Base-by-base conservation (phyloP, 257 asterid species). In the Solanum sejunctum region DNA sequence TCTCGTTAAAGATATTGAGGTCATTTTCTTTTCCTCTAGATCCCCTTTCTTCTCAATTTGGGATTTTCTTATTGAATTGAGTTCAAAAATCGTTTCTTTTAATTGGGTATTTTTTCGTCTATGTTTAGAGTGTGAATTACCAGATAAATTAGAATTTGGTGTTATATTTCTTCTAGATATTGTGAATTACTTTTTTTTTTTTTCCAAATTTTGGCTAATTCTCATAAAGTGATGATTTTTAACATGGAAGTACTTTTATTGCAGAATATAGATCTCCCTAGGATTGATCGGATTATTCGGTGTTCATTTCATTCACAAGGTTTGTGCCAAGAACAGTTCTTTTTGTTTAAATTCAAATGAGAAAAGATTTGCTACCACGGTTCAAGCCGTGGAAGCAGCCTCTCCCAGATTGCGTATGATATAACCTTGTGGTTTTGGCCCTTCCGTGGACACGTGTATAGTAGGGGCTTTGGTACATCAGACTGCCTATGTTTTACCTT, bases 271-370 rank as follows among this genome's bases (percentile, higher is more conserved):
- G 98, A 96, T 93, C 98, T 95, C 89, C 90, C 97, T 41, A 91
- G 97, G 88, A 89, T 96, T 64, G 99, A 96, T 91, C 94, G 98
- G 89, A 93, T 93, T 81, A 91, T 93, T 79, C 93, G 92, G 69
- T 95, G 98, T 89, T 96, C 99, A 3, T 93, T 95, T 86, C 92
- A 83, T 77, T 95, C 96, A 23, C 97, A 93, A 92, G 99, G 99
- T 95, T 83, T 61, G 66, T 72, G 56, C 45, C 52, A 55, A 12
- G 1, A 67, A 32, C 69, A 23, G 26, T 87, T 83, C 71, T 32
- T 84, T 85, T 12, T 85, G 13, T 16, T 15, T 60, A 56, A n/a
- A 63, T 20, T 71, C 80, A 70, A 70, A 70, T 70, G 54, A 41
- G 26, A 57, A 57, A 57, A 36, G 7, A 6, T 39, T 55, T 43